phyloP scores from a whole-genome alignment of 352 stramenopile genomes.

The Phytopythium montanum region DNA sequence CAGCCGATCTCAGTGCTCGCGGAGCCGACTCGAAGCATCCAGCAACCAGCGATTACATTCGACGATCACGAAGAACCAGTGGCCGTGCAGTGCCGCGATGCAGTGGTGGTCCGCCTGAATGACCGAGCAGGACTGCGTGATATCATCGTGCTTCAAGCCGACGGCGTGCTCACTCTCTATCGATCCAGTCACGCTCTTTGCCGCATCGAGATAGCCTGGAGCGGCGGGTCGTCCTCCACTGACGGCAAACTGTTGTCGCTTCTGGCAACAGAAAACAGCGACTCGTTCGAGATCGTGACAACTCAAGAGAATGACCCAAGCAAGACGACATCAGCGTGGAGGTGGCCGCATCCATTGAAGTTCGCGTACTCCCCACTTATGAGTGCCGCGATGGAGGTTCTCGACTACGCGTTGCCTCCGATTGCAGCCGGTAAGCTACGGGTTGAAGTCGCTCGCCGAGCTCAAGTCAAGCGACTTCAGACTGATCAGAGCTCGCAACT shows the following conservation, averaged over 20 bases:
- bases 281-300: constrained; percentile 29
- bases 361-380: constrained; percentile 27
- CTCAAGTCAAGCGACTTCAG: constrained; percentile 1
- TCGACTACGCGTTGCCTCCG: constrained; percentile 19
- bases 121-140: constrained; percentile 11
- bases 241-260: background rate
- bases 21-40: constrained; percentile 1
- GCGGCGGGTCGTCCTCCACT: too few species aligned
- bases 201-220: constrained; percentile 10
- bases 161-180: constrained; percentile 29
- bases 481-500: background rate
- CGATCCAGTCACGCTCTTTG: constrained; percentile 30
- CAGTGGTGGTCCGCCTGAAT: constrained; percentile 24
- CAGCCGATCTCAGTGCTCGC: constrained; percentile 17
- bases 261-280: background rate
- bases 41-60: constrained; percentile 16
- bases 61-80: background rate
- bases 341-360: constrained; percentile 40
- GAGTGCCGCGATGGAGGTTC: constrained; percentile 26
- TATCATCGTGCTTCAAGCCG: constrained; percentile 37
- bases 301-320: background rate
- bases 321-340: constrained; percentile 8
- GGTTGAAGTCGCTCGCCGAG: background rate
- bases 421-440: background rate
- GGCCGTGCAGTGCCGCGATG: constrained; percentile 28